These are phyloP conservation scores for Tetraselmis chui DNA, from an alignment of 139 green algal species.

Conservation along the genomic window DNA sequence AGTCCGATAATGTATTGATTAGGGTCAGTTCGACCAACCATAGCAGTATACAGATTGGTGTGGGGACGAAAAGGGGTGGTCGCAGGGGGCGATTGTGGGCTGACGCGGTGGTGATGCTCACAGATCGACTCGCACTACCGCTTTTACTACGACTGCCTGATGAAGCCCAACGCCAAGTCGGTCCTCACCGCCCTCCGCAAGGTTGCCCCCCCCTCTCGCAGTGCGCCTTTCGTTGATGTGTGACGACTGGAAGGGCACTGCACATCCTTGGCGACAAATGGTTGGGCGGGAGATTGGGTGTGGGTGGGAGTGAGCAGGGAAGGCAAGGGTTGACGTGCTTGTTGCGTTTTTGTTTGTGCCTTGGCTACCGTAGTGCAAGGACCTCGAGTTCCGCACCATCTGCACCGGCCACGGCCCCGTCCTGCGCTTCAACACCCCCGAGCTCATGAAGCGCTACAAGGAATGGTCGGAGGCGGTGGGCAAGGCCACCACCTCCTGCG, in stretches of 20 bases:
- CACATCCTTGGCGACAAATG: too few species aligned
- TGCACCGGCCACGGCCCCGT: conserved; percentile 85
- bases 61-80: conserved; percentile 36
- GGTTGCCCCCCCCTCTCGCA: conserved; percentile 17
- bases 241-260: too few species aligned
- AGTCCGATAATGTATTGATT: too few species aligned
- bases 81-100: too few species aligned
- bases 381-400: conserved; percentile 70
- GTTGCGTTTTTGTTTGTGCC: not conserved
- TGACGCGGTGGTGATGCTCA: conserved; percentile 11
- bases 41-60: too few species aligned
- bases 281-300: too few species aligned
- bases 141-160: conserved; percentile 99
- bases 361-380: conserved; percentile 28
- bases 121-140: conserved; percentile 56
- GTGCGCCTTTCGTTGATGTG: too few species aligned
- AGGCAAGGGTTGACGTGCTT: not conserved
- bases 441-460: conserved; percentile 68
- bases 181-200: conserved; percentile 88
- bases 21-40: too few species aligned
- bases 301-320: too few species aligned
- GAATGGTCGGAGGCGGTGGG: conserved; percentile 65
- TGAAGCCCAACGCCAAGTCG: conserved; percentile 87
- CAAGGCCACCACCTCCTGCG: conserved; percentile 48
- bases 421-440: conserved; percentile 63